phyloP scores from a whole-genome alignment of 768 basidiomycete species.

The Leccinum disarticulatum region DNA sequence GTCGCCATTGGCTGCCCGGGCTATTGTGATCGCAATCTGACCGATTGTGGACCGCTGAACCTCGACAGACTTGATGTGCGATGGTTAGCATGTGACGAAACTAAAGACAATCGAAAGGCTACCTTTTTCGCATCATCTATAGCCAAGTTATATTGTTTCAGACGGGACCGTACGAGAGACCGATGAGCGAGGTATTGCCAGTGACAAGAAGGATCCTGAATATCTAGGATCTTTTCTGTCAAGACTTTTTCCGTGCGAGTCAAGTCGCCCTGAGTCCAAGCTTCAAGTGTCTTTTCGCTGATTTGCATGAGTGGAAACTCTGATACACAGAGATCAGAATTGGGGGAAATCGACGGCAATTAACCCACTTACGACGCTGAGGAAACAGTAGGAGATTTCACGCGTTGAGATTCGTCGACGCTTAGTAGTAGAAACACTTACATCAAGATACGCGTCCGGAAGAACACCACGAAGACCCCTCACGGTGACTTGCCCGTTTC shows the following conservation, averaged over 20 bases:
- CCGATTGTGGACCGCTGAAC: constrained; percentile 7
- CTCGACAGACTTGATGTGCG: constrained; percentile 4
- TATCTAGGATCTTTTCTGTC: background rate
- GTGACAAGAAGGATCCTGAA: background rate
- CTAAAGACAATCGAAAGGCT: rapidly evolving
- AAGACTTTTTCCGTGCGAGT: background rate
- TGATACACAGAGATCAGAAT: background rate
- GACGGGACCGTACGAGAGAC: background rate
- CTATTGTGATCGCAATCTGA: constrained; percentile 11
- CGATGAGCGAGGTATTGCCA: constrained; percentile 2
- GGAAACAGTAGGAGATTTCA: no score
- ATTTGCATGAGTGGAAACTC: background rate
- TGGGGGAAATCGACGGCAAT: no score
- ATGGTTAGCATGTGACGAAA: background rate
- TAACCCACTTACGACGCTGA: background rate
- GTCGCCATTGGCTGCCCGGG: background rate
- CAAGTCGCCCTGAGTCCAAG: constrained; percentile 1
- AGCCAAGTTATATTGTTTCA: background rate
- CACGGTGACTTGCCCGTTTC: background rate
- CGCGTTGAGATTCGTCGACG: background rate
- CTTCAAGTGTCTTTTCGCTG: background rate
- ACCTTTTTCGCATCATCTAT: constrained; percentile 9
- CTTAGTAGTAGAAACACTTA: background rate
- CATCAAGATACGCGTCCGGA: background rate
- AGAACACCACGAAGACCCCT: background rate